Base-by-base conservation (phyloP, 106 monocot species). In the Iris macrosiphon region DNA sequence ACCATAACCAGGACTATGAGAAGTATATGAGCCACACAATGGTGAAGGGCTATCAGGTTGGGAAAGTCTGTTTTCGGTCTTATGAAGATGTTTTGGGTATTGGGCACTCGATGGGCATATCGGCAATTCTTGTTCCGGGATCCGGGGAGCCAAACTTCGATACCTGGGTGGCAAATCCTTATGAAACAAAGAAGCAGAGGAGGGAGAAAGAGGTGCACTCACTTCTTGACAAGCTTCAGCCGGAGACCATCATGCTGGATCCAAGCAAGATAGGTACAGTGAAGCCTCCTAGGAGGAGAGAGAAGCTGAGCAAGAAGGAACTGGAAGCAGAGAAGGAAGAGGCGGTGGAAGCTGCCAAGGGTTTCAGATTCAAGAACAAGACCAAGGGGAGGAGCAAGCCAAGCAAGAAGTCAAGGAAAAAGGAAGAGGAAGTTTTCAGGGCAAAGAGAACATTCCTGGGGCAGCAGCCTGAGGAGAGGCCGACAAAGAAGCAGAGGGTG, bases 331-430 rank as follows among this genome's bases (percentile, higher is more conserved):
- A 74, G 60, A 80, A 68, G 72, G 82, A 90, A 45, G 58, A 60
- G 20, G 85, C 74, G 0, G 44, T 96, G 15, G 79, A 64, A 29
- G 65, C 48, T 32, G 85, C 81, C 14, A 89, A 89, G 71, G 63
- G 55, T 7, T 64, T 59, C 6, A 54, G 23, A 3, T 23, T 75
- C n/a, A 96, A 86, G 76, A 85, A 90, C 6, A 96, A 96, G 61
- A 89, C 89, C 1, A 96, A 96, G 61, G 95, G 95, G 23, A 90
- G 89, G 68, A 96, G 45, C 72, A 89, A 96, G 69, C 80, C 95
- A 0, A 96, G 95, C 62, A 96, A 78, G 62, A 60, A 19, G 57
- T 66, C 80, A 0, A 83, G 69, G 69, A 89, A 79, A 54, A 86
- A 86, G 55, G 64, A 89, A 59, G 89, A 96, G 17, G 73, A 56